Conservation (phyloP, 345 rosid species). For the Excoecaria cochinchinensis region DNA sequence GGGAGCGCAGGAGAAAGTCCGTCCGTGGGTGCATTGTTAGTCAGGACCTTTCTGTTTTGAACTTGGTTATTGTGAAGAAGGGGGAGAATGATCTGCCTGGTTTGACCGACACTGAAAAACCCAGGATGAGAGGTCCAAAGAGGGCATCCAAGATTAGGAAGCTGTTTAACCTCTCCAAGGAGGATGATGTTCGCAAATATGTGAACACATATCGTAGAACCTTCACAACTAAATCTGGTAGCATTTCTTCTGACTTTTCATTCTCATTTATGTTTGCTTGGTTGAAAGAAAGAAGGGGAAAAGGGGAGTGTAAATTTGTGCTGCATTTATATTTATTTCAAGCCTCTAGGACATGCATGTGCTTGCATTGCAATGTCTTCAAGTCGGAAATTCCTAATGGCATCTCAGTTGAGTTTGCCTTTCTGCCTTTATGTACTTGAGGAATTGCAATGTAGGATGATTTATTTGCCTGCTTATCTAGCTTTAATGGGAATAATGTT, state of each 20-base stretch:
- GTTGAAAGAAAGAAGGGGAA: neutral
- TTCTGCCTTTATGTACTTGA: neutral
- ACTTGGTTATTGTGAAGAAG: slow-evolving; percentile 76
- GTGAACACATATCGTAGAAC: slow-evolving; percentile 81
- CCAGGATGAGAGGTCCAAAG: slow-evolving; percentile 86
- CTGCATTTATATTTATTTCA: neutral
- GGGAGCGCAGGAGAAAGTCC: slow-evolving; percentile 82
- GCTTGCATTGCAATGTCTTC: neutral
- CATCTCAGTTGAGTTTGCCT: neutral
- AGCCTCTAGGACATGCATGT: neutral
- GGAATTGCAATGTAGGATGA: neutral
- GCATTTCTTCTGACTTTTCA: neutral
- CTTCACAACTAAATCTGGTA: slow-evolving; percentile 73
- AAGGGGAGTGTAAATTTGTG: neutral
- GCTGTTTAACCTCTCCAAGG: slow-evolving; percentile 68
- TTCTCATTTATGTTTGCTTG: neutral
- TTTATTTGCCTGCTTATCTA: neutral
- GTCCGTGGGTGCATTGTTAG: slow-evolving; percentile 90
- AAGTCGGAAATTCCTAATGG: too few relatives aligned
- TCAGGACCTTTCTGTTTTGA: slow-evolving; percentile 73
- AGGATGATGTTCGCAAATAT: slow-evolving; percentile 76
- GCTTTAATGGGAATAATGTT: neutral
- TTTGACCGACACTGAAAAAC: slow-evolving; percentile 66
- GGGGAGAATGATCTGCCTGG: slow-evolving; percentile 81
- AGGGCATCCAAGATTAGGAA: slow-evolving; percentile 80